Evolutionary conservation across 2,329 filamentous ascomycete genomes (phyloP).

Genomic region (Botrytis sinoallii): DNA sequence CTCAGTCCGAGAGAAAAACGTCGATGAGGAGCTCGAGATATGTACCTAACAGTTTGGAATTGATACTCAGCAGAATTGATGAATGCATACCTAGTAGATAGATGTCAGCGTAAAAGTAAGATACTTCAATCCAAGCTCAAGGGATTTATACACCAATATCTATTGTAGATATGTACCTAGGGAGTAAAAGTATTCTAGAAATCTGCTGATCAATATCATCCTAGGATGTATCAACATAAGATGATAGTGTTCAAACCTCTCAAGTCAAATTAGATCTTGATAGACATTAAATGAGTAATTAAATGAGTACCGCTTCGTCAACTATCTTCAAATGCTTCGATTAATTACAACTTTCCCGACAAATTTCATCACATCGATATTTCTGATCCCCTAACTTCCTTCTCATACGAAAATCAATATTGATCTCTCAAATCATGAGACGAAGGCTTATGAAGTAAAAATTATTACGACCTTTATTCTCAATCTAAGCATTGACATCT

Average conservation of each 20-base stretch:
- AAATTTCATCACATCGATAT: neutral
- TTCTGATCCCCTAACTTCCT: neutral
- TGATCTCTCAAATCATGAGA: neutral
- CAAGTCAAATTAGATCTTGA: neutral
- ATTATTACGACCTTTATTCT: neutral
- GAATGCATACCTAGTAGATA: neutral
- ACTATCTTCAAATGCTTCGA: neutral
- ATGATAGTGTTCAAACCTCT: neutral
- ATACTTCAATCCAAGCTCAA: neutral
- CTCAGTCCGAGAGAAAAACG: neutral
- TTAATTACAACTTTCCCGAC: neutral
- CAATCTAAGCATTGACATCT: neutral
- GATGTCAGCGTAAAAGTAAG: neutral
- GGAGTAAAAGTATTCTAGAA: neutral
- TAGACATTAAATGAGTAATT: neutral
- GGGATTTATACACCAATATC: neutral
- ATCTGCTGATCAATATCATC: neutral
- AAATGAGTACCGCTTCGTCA: neutral
- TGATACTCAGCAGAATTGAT: neutral
- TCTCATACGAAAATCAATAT: neutral
- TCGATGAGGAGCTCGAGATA: neutral
- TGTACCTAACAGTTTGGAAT: neutral
- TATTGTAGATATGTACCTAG: neutral
- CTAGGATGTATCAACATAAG: neutral
- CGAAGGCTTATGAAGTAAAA: neutral